Evolutionary conservation across 345 rosid genomes (phyloP), one percentile per base, ranked within the genome.

Genomic region (Punica granatum): DNA sequence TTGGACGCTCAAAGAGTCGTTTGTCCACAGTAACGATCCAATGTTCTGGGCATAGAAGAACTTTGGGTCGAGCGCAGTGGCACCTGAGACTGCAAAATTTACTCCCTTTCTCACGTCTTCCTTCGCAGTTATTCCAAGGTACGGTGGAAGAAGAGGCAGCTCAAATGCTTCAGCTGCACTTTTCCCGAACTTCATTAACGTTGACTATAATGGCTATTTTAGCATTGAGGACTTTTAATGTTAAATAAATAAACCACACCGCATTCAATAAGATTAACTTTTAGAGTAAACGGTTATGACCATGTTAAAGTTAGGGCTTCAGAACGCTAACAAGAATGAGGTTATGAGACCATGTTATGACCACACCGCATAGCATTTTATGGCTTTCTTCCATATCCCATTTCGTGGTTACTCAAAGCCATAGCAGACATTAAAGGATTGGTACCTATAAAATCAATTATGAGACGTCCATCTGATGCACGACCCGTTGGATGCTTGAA

Each of bases 31-130:
- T 16, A 75, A 1, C 7, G 67, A 19, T 14, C 75, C 78, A 36
- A 89, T 34, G 19, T 74, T 67, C 61, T 63, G 64, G 18, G 72
- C 60, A 11, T 73, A 61, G 31, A 83, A 85, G 74, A 79, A 80
- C 36, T 65, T 26, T 31, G 85, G 32, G 18, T 75, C 78, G 4
- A 83, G 80, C 0, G 92, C 88, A 1, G 90, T 89, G 3, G 96
- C 92, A 67, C 90, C 96, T 0, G 87, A 79, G 32, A 88, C 90
- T 9, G 92, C 96, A 48, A 89, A 86, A 74, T 89, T 89, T 3
- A 74, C 85, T 36, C 88, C 86, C 0, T 69, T 62, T 14, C 60
- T 44, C 12, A 61, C 46, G 46, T 60, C 67, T 18, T 71, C 75
- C 56, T 14, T 39, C 26, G 70, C 56, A 60, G 35, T 63, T 11